A percentile compares a stretch with the other conserved stretches of the same genome.
These are phyloP conservation scores for Marvania coccoides DNA, from an alignment of 139 green algal species.

Conservation along the genomic window DNA sequence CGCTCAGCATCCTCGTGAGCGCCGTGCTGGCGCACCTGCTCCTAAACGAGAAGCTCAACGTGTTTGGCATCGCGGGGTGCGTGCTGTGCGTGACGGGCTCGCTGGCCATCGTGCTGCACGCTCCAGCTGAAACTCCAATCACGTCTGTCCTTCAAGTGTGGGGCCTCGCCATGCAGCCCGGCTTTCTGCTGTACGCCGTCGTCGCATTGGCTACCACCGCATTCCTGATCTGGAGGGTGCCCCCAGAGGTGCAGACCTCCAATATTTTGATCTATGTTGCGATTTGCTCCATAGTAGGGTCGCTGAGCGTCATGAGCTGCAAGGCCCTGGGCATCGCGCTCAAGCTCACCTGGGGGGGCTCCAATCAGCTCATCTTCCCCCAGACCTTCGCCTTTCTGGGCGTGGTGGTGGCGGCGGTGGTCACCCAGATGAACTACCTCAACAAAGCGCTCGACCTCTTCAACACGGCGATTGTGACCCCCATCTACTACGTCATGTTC, in stretches of 20 bases:
- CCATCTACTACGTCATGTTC: conserved; percentile 99
- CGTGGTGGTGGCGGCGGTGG: conserved; percentile 74
- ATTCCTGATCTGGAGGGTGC: conserved; percentile 56
- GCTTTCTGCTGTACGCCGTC: conserved; percentile 76
- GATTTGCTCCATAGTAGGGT: conserved; percentile 93
- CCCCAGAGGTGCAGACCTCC: conserved; percentile 50
- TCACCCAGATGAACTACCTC: conserved; percentile 96
- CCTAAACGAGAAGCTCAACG: conserved; percentile 85
- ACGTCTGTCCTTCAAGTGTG: conserved; percentile 75
- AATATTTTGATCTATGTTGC: conserved; percentile 90
- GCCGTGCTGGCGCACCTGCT: conserved; percentile 87
- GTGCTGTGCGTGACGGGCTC: conserved; percentile 87
- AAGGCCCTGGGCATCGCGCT: conserved; percentile 95
- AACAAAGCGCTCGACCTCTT: conserved; percentile 96
- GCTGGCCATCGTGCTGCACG: conserved; percentile 86
- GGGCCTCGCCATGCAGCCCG: conserved; percentile 79
- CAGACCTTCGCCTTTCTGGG: conserved; percentile 64
- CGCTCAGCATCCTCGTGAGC: conserved; percentile 84
- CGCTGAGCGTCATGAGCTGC: conserved; percentile 89
- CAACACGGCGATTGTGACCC: conserved; percentile 94
- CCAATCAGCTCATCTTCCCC: conserved; percentile 81
- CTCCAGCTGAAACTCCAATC: conserved; percentile 72
- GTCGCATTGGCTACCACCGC: conserved; percentile 43
- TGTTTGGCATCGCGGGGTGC: conserved; percentile 90
- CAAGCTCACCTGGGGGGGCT: conserved; percentile 82